Base-by-base conservation (phyloP, 345 rosid genomes). In the Brassica juncea region DNA sequence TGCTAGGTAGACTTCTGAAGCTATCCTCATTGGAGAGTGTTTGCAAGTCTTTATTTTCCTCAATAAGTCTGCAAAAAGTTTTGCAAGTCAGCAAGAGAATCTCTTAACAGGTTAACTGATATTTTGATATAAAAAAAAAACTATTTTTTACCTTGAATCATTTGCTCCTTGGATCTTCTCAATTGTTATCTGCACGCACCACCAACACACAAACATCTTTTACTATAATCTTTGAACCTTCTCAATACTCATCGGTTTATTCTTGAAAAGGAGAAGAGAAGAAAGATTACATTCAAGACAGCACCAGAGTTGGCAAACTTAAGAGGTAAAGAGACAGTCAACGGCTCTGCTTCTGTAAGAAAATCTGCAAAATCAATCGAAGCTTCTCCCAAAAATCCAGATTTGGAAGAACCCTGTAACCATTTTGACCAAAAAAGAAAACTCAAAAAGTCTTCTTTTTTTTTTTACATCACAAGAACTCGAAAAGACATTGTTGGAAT, bases 351-450 rank as follows among this genome's bases (percentile, higher is more conserved):
- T 79, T 87, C 89, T 31, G 85, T 83, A 0, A 86, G 88, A 83
- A 91, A 89, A 83, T 88, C 93, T 79, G 99, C 97, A 76, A 96
- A 88, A 84, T 96, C 97, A 75, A 96, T 84, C 0, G 97, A 93
- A 74, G 92, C 97, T 85, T 93, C 98, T 27, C 98, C 99, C 4
- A 96, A 91, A 79, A 84, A 87, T 23, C 93, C 89, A 1, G 91
- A 84, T 83, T 93, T 96, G 0, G 94, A 89, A 21, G 94, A 89
- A 64, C 97, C 98, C 98, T 96, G 82, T 75, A 80, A 82, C 19
- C 67, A 77, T 27, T 12, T 61, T 25, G 21, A 21, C 10, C 7
- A 8, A 6, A 60, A 60, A 11, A 77, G 14, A 19, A 73, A 52
- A 55, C 23, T 68, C 37, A 62, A 37, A 55, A 39, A 39, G 30